phyloP scores from a whole-genome alignment of 768 basidiomycete species.

The Trametes meyenii region DNA sequence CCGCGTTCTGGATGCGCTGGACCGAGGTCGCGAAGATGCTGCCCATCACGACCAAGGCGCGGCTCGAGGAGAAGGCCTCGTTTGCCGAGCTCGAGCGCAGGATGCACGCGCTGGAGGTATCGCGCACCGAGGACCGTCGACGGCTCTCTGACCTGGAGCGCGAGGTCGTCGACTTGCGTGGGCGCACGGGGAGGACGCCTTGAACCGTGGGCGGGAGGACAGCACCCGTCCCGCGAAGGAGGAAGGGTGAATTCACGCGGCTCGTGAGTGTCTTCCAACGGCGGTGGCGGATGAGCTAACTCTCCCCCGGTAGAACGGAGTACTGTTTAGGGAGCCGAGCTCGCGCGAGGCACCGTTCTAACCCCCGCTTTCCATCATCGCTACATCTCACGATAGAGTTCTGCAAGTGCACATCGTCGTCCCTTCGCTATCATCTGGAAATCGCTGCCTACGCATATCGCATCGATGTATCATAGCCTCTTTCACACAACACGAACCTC shows the following conservation, averaged over 20 bases:
- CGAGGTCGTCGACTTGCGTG: constrained; percentile 26
- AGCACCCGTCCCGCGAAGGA: neutral
- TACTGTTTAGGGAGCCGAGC: too few species aligned
- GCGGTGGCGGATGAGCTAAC: too few species aligned
- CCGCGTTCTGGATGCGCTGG: constrained; percentile 31
- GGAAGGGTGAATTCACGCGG: neutral
- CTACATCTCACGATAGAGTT: too few species aligned
- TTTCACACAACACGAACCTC: too few species aligned
- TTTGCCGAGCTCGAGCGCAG: constrained; percentile 19
- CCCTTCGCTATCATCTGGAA: too few species aligned
- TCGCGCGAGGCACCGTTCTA: too few species aligned
- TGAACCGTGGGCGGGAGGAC: neutral
- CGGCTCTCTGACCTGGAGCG: constrained; percentile 23
- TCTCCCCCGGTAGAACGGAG: too few species aligned
- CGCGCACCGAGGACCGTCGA: constrained; percentile 16
- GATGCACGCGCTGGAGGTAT: constrained; percentile 18
- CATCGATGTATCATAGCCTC: too few species aligned
- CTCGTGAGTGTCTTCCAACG: neutral
- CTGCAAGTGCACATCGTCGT: too few species aligned
- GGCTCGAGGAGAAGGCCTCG: constrained; percentile 27
- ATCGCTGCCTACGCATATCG: too few species aligned
- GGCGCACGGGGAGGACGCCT: constrained; percentile 8
- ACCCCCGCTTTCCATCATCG: too few species aligned
- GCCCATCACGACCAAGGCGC: constrained; percentile 28
- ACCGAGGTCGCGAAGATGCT: constrained; percentile 30